These are phyloP conservation scores for Ophiognomonia clavigignenti-juglandacearum DNA, from an alignment of 2,329 filamentous ascomycete species.

Conservation along the genomic window DNA sequence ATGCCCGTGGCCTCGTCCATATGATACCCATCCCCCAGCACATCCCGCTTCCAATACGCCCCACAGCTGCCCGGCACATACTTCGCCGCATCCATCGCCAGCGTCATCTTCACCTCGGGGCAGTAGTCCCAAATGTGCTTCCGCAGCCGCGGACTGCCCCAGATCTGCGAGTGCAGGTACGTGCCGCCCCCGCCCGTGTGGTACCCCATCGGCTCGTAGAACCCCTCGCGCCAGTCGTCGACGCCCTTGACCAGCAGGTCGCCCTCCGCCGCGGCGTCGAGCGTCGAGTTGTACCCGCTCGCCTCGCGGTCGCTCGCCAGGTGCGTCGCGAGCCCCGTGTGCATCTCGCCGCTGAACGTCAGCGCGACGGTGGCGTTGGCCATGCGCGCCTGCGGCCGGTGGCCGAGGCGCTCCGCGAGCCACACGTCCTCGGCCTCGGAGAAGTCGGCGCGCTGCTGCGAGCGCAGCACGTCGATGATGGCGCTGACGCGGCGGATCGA, in stretches of 20 bases:
- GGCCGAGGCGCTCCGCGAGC: slow-evolving; percentile 44
- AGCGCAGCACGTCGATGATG: slow-evolving; percentile 42
- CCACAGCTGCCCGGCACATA: slow-evolving; percentile 45
- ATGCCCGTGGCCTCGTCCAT: slow-evolving; percentile 16
- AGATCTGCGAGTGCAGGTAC: slow-evolving; percentile 37
- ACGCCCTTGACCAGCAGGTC: slow-evolving; percentile 40
- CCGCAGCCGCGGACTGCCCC: slow-evolving; percentile 38
- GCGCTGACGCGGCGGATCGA: slow-evolving; percentile 48
- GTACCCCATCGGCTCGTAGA: slow-evolving; percentile 51
- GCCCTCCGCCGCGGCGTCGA: slow-evolving; percentile 19
- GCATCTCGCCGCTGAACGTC: slow-evolving; percentile 17
- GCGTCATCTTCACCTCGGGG: slow-evolving; percentile 40
- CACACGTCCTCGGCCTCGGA: slow-evolving; percentile 51
- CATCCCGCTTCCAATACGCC: slow-evolving; percentile 39
- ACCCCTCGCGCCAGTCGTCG: slow-evolving; percentile 31
- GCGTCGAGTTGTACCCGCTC: slow-evolving; percentile 13
- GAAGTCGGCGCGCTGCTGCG: slow-evolving; percentile 46
- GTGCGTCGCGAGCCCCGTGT: slow-evolving; percentile 13
- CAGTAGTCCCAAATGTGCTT: slow-evolving; percentile 50
- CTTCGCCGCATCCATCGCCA: slow-evolving; percentile 45
- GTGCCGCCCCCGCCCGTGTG: slow-evolving; percentile 42
- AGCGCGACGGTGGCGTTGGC: slow-evolving; percentile 28
- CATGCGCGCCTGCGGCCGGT: slow-evolving; percentile 43
- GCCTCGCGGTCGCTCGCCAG: slow-evolving; percentile 14
- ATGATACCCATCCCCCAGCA: slow-evolving; percentile 14